Conservation (phyloP, 164 flowering plant species). For the Aristolochia californica region DNA sequence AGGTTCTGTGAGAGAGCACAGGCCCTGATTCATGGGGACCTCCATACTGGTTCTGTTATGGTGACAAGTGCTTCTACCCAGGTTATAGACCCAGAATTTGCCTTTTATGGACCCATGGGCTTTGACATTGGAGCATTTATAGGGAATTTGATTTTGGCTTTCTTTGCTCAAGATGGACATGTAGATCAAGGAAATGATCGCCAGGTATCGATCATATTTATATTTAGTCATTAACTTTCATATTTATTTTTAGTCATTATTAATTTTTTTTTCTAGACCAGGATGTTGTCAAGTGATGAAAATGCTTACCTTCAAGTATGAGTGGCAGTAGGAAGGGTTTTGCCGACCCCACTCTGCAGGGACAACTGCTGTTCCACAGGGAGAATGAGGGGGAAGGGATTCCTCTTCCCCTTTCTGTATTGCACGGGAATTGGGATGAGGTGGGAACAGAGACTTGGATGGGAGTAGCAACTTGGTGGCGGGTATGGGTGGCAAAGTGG, state of each 20-base stretch:
- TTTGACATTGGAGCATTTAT: conserved; percentile 87
- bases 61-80: conserved; percentile 84
- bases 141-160: conserved; percentile 78
- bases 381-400: no score
- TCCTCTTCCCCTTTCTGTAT: no score
- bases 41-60: conserved; percentile 94
- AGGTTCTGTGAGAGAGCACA: conserved; percentile 96
- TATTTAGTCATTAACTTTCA: background rate
- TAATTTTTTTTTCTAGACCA: no score
- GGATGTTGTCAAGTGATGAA: no score
- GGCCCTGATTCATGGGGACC: conserved; percentile 93
- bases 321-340: no score
- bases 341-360: no score
- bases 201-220: conserved; percentile 30
- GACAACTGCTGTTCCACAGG: no score
- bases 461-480: no score
- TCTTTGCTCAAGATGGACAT: conserved; percentile 90
- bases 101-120: conserved; percentile 95
- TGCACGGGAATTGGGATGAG: no score
- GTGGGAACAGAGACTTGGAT: no score
- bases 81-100: conserved; percentile 93
- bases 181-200: conserved; percentile 47
- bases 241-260: background rate
- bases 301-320: no score
- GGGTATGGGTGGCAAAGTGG: no score